These are phyloP conservation scores for Phallus indusiatus DNA, from an alignment of 768 basidiomycete species.

Conservation along the genomic window DNA sequence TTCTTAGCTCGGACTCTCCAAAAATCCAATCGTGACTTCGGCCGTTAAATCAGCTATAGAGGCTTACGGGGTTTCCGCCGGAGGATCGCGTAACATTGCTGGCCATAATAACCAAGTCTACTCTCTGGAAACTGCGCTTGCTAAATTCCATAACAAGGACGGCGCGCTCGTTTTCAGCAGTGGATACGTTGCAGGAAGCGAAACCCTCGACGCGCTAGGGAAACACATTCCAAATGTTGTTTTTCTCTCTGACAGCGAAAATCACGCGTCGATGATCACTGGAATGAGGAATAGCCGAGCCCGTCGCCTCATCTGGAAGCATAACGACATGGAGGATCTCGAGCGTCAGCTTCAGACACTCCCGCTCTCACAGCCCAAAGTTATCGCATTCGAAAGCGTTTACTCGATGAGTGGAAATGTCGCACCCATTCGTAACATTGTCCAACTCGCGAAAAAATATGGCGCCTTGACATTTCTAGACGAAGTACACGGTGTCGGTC, in stretches of 20 bases:
- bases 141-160: conserved; percentile 83
- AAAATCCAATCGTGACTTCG: conserved; percentile 10
- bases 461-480: conserved; percentile 97
- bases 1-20: background rate
- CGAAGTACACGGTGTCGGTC: conserved; percentile 90
- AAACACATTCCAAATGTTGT: conserved; percentile 91
- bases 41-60: conserved; percentile 75
- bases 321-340: conserved; percentile 91
- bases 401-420: conserved; percentile 99
- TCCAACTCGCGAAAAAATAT: conserved; percentile 92
- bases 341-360: conserved; percentile 80
- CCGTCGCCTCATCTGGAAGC: conserved; percentile 93
- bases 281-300: conserved; percentile 95
- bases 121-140: conserved; percentile 86
- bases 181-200: conserved; percentile 98
- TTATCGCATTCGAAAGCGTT: conserved; percentile 97
- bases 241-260: conserved; percentile 92
- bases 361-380: conserved; percentile 88
- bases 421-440: conserved; percentile 93
- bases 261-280: conserved; percentile 99
- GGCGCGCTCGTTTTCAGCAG: conserved; percentile 97
- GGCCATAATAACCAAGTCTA: conserved; percentile 95
- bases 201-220: conserved; percentile 89
- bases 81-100: conserved; percentile 97
- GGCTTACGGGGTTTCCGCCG: conserved; percentile 95